Evolutionary conservation across 441 rosid genomes (phyloP), one percentile per base, ranked within the genome.

Genomic region (Raphanus hybrid): DNA sequence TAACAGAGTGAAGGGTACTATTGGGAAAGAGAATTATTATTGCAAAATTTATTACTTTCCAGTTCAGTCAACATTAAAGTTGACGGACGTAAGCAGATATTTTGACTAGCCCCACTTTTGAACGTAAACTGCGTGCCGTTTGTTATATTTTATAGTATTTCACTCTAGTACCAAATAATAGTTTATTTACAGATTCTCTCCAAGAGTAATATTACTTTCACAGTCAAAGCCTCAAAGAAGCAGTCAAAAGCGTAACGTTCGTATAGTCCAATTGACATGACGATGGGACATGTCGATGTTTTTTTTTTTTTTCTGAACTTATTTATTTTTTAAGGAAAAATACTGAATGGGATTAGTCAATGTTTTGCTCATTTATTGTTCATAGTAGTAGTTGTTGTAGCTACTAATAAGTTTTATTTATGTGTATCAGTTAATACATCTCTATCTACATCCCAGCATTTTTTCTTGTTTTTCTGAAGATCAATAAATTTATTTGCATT

Each of bases 101-200:
- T 60, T 67, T 72, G 50, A 67, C 73, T 37, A 27, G 59, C 27
- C 69, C 81, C 69, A 45, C 35, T 35, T 7, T 66, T 70, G 77
- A 78, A 78, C 57, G 64, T 39, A 65, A 65, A 77, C 76, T 71
- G 62, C 61, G 67, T 77, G 80, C 76, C 80, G 76, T 76, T 76
- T 69, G 6, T 11, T 76, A 37, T 64, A 2, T 50, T 62, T 6
- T 18, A 64, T 55, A 20, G 23, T 20, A 50, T 61, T 69, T 10
- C 32, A 9, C 32, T 50, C 35, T 54, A 8, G 16, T 27, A 11
- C 37, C 64, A 58, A 11, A 11, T 39, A 11, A 55, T 55, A 11
- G 15, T 15, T 15, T 8, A 64, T 77, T 64, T 78, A 58, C 64
- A 60, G 20, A 57, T 16, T 72, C 8, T 1, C 55, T 60, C 63